Evolutionary conservation across 2,329 filamentous ascomycete species (phyloP).

Genomic region (Fusarium algeriense): DNA sequence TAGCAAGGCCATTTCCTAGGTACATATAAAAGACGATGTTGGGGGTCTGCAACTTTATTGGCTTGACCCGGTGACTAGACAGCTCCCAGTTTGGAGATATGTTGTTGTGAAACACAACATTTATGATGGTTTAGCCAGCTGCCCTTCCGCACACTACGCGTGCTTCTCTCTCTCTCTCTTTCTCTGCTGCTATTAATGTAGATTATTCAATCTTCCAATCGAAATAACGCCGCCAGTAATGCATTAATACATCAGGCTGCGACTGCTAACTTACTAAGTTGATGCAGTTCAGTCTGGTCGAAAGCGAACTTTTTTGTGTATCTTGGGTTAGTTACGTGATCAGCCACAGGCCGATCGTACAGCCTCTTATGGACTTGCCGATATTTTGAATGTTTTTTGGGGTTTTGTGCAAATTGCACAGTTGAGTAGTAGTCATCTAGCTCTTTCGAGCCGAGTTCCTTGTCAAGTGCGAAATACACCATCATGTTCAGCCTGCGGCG

Average conservation of each 20-base stretch:
- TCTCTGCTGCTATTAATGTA: constrained; percentile 38
- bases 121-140: constrained; percentile 1
- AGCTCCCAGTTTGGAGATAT: constrained; percentile 11
- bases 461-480: constrained; percentile 6
- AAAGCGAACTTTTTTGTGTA: constrained; percentile 29
- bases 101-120: not conserved
- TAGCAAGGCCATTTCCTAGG: constrained; percentile 48
- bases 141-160: constrained; percentile 14
- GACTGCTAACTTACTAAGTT: constrained; percentile 34
- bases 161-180: constrained; percentile 4
- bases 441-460: constrained; percentile 21
- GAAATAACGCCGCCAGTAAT: constrained; percentile 31
- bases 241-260: constrained; percentile 20
- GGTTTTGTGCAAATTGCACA: constrained; percentile 22
- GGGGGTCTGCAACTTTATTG: constrained; percentile 9
- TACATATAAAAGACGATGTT: constrained; percentile 44
- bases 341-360: constrained; percentile 22
- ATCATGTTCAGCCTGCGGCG: constrained; percentile 53
- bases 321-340: constrained; percentile 34
- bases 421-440: constrained; percentile 10
- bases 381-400: constrained; percentile 1
- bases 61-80: not conserved
- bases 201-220: constrained; percentile 40
- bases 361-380: constrained; percentile 35
- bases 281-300: constrained; percentile 28